Evolutionary conservation across 2,329 filamentous ascomycete species (phyloP).

Genomic region (Periconia sp.): DNA sequence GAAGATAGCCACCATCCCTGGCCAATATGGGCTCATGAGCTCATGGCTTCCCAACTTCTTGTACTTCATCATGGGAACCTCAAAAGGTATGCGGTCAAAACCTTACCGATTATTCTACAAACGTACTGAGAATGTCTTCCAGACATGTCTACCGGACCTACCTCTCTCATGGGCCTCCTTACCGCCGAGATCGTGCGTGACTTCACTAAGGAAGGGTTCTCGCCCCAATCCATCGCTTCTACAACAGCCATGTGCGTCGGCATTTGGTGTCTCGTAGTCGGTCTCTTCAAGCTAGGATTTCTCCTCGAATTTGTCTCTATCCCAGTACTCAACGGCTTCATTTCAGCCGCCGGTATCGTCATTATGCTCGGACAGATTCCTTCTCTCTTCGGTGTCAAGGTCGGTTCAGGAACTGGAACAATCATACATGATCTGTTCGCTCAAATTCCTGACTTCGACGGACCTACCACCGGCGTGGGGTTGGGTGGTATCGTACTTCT

Average conservation of each 20-base stretch:
- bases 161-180: constrained; percentile 64
- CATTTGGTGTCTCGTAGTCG: constrained; percentile 60
- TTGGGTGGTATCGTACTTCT: constrained; percentile 61
- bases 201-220: constrained; percentile 53
- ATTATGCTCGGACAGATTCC: constrained; percentile 67
- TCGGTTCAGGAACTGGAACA: constrained; percentile 56
- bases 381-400: constrained; percentile 58
- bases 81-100: constrained; percentile 20
- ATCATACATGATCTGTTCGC: constrained; percentile 63
- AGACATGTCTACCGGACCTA: constrained; percentile 69
- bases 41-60: constrained; percentile 96
- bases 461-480: constrained; percentile 61
- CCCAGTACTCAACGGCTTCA: constrained; percentile 66
- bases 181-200: constrained; percentile 63
- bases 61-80: constrained; percentile 93
- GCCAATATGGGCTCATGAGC: constrained; percentile 81
- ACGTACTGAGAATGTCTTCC: constrained; percentile 36
- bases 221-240: constrained; percentile 59
- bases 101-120: neutral
- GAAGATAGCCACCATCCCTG: constrained; percentile 86
- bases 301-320: constrained; percentile 67
- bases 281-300: constrained; percentile 65
- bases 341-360: constrained; percentile 66
- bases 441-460: constrained; percentile 59
- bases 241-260: constrained; percentile 67